A percentile compares a stretch with the other conserved stretches of the same genome.
Conservation (phyloP, 169 alveolate genomes). For the Eimeria zaria region DNA sequence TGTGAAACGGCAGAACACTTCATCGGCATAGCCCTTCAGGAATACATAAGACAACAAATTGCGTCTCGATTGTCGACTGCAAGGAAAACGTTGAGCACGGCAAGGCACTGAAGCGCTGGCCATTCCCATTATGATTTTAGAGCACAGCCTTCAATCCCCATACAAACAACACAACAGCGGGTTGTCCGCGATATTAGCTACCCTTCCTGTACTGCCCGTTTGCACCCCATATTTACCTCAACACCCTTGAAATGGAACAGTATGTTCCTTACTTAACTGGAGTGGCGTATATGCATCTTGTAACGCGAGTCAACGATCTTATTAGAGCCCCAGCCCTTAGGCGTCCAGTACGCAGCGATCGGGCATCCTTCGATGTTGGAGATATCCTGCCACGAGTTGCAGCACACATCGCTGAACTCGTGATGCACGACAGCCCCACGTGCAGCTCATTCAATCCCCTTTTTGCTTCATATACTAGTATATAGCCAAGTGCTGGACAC, state of each 20-base stretch:
- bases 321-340: too few relatives aligned
- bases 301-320: too few relatives aligned
- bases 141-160: background rate
- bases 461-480: too few relatives aligned
- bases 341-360: too few relatives aligned
- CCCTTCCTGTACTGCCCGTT: background rate
- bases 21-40: background rate
- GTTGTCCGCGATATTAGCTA: background rate
- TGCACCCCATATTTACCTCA: background rate
- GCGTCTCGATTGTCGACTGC: background rate
- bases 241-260: background rate
- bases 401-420: too few relatives aligned
- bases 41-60: conserved; percentile 24
- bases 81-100: conserved; percentile 20
- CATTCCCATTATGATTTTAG: background rate
- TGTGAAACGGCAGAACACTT: background rate
- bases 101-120: conserved; percentile 7
- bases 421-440: too few relatives aligned
- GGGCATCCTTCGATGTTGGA: too few relatives aligned
- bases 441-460: too few relatives aligned
- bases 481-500: too few relatives aligned
- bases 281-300: background rate
- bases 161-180: background rate
- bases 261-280: background rate
- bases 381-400: too few relatives aligned